Conservation (phyloP, 2,329 filamentous ascomycete genomes). For the Arthrocladium fulminans region DNA sequence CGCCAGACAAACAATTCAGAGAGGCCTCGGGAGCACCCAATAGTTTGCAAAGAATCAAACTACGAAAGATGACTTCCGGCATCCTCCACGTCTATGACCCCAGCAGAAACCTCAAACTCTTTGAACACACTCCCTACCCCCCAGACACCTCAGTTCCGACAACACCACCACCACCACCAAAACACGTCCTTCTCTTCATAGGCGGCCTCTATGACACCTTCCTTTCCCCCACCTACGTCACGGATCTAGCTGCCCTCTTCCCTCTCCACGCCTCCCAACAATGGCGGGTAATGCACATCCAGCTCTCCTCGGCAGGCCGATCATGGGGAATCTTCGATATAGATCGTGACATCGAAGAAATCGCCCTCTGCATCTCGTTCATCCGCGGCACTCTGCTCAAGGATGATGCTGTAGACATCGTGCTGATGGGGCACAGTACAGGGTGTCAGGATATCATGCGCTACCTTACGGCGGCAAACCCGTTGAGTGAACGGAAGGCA, state of each 20-base stretch:
- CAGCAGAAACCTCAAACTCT: constrained; percentile 14
- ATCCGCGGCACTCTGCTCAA: constrained; percentile 29
- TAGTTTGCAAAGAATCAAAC: no score
- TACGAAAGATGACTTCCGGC: no score
- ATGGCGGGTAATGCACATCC: constrained; percentile 46
- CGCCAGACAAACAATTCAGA: no score
- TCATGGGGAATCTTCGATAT: constrained; percentile 49
- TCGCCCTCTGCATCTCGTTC: constrained; percentile 44
- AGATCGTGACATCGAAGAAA: constrained; percentile 45
- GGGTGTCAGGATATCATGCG: constrained; percentile 62
- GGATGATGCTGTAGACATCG: constrained; percentile 20
- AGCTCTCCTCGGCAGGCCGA: constrained; percentile 45
- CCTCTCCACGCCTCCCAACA: constrained; percentile 17
- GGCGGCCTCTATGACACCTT: constrained; percentile 52
- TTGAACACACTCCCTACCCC: constrained; percentile 14
- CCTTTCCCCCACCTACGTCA: constrained; percentile 46
- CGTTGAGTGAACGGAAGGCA: constrained; percentile 22
- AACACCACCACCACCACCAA: constrained; percentile 13
- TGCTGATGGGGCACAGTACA: constrained; percentile 61
- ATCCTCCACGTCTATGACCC: constrained; percentile 17
- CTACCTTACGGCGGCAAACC: constrained; percentile 45
- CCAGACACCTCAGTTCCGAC: background rate
- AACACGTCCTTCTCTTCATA: constrained; percentile 48
- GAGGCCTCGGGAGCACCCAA: no score
- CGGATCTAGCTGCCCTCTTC: constrained; percentile 41